phyloP scores from a whole-genome alignment of 2,329 filamentous ascomycete species.

The Aureobasidium namibiae region DNA sequence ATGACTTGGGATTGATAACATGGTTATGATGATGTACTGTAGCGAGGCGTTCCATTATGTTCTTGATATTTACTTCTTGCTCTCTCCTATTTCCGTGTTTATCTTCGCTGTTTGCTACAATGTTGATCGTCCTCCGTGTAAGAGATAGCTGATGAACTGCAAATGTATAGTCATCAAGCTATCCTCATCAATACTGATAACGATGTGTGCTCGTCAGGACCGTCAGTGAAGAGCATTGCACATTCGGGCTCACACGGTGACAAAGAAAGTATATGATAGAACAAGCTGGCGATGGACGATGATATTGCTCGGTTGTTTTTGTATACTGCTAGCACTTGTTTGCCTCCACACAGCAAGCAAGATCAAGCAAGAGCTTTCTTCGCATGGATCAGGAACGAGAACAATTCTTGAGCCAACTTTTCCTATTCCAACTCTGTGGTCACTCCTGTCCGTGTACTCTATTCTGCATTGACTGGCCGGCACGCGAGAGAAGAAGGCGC shows the following conservation, averaged over 20 bases:
- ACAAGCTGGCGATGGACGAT: background rate
- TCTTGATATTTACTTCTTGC: background rate
- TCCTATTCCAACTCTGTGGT: no score
- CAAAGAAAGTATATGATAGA: no score
- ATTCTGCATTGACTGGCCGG: background rate
- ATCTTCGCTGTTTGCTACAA: background rate
- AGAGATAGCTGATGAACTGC: no score
- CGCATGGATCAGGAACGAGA: no score
- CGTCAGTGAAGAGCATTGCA: no score
- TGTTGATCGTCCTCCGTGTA: no score
- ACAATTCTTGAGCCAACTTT: background rate
- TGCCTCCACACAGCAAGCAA: background rate
- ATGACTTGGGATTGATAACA: background rate
- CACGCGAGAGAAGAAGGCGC: background rate
- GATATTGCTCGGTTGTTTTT: background rate
- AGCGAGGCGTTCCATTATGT: constrained; percentile 8
- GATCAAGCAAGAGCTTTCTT: background rate
- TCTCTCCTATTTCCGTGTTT: background rate
- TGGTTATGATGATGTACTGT: background rate
- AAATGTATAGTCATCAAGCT: no score
- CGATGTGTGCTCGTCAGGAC: no score
- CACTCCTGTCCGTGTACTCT: background rate
- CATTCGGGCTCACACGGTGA: no score
- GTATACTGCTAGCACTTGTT: background rate
- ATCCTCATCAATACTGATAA: no score